Evolutionary conservation across 352 stramenopile genomes (phyloP), one percentile per base, ranked within the genome.

Genomic region (Stramenopiles sp.): DNA sequence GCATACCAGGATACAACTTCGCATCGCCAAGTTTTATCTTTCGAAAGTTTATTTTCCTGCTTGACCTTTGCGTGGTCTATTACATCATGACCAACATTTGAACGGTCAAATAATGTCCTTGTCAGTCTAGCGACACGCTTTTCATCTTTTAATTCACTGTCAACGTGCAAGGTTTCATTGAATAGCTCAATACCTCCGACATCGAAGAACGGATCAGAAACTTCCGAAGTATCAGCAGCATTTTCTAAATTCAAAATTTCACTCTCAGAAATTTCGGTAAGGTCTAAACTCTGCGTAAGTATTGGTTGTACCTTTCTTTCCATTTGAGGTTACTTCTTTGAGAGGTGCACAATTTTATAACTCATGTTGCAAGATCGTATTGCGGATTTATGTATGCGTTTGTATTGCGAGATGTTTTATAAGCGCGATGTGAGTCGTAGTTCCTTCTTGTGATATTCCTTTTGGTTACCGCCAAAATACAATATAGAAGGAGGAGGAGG

Each of bases 101-200:
- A 78, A 14, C 31, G 71, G 30, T 31, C 14, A 78, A 33, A 78
- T 33, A 78, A 8, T 78, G 30, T 33, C 4, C 4, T 78, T 78
- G 31, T 33, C 4, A 78, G 71, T 33, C 31, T 31, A 14, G 71
- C 30, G 8, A 78, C 71, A 4, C 31, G 30, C 14, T 31, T 31
- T 33, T 78, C 71, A 78, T 33, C 31, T 78, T 31, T 31, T 14
- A 78, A 78, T 33, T 78, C 71, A n/a, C n/a, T n/a, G n/a, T 8
- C 4, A 33, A 31, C 4, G 1, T 78, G 14, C 71, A 31, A 78
- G 31, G 31, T 78, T 33, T 31, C 71, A 14, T 55, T 14, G 14
- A 78, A 33, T 14, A 78, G 22, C 71, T 78, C 71, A 33, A 78
- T 78, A 33, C 14, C 71, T 78, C 14, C 71, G 71, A 14, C 30